phyloP scores from a whole-genome alignment of 192 early-diverging fungal species.

The Piromyces sp. region DNA sequence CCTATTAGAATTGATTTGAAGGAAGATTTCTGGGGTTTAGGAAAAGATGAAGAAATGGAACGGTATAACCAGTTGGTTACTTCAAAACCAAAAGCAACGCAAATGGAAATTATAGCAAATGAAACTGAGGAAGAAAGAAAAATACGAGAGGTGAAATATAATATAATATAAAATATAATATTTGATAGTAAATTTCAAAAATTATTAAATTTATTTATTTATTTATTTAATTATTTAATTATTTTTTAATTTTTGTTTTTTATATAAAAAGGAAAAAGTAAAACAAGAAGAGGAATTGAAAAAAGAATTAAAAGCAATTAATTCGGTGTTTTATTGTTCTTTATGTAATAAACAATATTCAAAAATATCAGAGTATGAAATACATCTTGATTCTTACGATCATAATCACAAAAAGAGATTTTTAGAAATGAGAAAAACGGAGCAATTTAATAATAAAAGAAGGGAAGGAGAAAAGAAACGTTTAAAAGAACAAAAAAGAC shows the following conservation, averaged over 20 bases:
- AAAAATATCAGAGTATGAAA: conserved; percentile 56
- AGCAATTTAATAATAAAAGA: neutral
- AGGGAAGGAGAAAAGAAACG: neutral
- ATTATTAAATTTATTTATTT: too few species aligned
- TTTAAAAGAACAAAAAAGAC: neutral
- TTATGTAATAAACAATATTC: conserved; percentile 66
- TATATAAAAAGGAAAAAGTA: conserved; percentile 21
- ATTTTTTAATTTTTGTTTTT: too few species aligned
- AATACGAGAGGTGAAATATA: conserved; percentile 36
- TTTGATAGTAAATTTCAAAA: neutral
- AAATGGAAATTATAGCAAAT: conserved; percentile 42
- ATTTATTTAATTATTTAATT: neutral
- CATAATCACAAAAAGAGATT: conserved; percentile 57
- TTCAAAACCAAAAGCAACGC: conserved; percentile 36
- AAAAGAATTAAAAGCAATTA: conserved; percentile 33
- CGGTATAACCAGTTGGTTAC: conserved; percentile 35
- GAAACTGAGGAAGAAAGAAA: conserved; percentile 39
- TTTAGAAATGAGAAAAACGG: neutral
- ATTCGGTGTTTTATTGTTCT: conserved; percentile 54
- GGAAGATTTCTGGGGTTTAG: conserved; percentile 43
- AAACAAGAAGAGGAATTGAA: conserved; percentile 25
- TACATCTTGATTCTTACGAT: conserved; percentile 58
- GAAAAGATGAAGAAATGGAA: conserved; percentile 34
- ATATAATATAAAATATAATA: neutral
- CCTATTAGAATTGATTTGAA: conserved; percentile 53